Evolutionary conservation across 1,284 basidiomycete species (phyloP).

Genomic region (Irpex lacteus): DNA sequence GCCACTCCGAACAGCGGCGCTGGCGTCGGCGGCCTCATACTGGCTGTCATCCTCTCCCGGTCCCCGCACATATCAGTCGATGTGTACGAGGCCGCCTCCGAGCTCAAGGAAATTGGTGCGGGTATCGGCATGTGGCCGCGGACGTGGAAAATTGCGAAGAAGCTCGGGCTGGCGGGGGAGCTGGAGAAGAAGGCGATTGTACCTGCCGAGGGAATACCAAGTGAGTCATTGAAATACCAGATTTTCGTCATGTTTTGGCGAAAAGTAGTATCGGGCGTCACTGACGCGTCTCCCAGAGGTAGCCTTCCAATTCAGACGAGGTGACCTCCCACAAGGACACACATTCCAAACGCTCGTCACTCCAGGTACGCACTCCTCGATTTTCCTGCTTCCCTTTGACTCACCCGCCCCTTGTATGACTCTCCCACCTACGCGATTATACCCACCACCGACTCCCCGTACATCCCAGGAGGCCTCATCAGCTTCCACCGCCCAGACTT

Average conservation of each 20-base stretch:
- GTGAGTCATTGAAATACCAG: constrained; percentile 13
- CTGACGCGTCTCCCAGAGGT: constrained; percentile 18
- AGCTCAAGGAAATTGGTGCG: constrained; percentile 35
- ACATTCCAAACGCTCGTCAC: constrained; percentile 27
- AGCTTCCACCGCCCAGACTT: constrained; percentile 44
- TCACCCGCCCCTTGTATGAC: neutral
- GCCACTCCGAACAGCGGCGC: constrained; percentile 28
- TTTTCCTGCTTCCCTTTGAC: neutral
- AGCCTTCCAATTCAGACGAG: constrained; percentile 31
- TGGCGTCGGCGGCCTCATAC: constrained; percentile 37
- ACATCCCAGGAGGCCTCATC: constrained; percentile 35
- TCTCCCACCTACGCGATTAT: too few relatives aligned
- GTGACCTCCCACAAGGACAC: constrained; percentile 30
- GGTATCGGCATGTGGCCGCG: constrained; percentile 37
- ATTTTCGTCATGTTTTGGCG: neutral
- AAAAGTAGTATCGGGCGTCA: neutral
- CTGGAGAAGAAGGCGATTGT: constrained; percentile 22
- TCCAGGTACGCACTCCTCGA: constrained; percentile 23
- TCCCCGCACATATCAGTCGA: constrained; percentile 33
- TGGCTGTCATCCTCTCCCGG: constrained; percentile 34
- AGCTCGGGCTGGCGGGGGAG: constrained; percentile 30
- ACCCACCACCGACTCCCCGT: too few relatives aligned
- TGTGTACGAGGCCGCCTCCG: constrained; percentile 36
- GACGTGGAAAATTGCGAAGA: constrained; percentile 30
- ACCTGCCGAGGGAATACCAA: constrained; percentile 21